Conservation (phyloP, 371 early-diverging fungal species). For the Parasitella parasitica region DNA sequence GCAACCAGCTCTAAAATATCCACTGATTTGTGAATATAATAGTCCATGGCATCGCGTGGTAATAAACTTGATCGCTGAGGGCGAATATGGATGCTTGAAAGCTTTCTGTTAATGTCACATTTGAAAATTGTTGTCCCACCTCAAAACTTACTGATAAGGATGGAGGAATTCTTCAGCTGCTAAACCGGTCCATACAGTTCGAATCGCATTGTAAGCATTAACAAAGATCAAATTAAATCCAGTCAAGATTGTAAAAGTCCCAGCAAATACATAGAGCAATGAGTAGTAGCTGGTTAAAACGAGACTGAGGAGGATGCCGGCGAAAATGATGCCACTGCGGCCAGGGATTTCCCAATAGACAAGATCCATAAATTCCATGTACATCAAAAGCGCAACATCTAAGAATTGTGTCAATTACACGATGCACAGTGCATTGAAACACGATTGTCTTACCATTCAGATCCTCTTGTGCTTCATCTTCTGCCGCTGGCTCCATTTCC, state of each 20-base stretch:
- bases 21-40: slow-evolving; percentile 28
- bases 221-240: slow-evolving; percentile 53
- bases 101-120: neutral
- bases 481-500: neutral
- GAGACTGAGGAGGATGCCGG: slow-evolving; percentile 29
- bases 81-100: slow-evolving; percentile 28
- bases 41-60: slow-evolving; percentile 30
- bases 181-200: slow-evolving; percentile 37
- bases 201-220: slow-evolving; percentile 38
- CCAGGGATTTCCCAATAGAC: slow-evolving; percentile 54
- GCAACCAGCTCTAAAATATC: slow-evolving; percentile 45
- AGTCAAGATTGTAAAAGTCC: slow-evolving; percentile 42
- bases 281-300: slow-evolving; percentile 53
- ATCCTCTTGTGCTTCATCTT: neutral
- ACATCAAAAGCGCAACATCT: slow-evolving; percentile 7
- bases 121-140: no score
- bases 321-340: slow-evolving; percentile 37
- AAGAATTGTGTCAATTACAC: neutral
- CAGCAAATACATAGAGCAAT: slow-evolving; percentile 46
- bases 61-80: slow-evolving; percentile 16
- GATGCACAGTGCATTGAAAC: neutral
- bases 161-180: slow-evolving; percentile 31
- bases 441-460: neutral
- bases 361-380: slow-evolving; percentile 15
- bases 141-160: slow-evolving; percentile 40